Conservation (phyloP, 148 eudicot species). For the Mesembryanthemum crystallinum region DNA sequence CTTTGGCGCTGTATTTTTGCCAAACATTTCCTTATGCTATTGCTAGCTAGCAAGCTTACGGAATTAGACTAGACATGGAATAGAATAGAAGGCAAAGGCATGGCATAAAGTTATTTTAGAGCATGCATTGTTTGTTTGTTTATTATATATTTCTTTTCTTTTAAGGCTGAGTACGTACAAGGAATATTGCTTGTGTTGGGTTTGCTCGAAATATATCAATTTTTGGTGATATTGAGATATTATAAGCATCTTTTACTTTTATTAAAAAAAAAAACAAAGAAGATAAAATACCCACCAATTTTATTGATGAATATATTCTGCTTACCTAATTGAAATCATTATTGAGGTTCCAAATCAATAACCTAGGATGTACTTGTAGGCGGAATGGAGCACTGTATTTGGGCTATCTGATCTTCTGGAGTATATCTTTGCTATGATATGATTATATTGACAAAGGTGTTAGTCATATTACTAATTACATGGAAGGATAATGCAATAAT, state of each 20-base stretch:
- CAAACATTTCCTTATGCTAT: slow-evolving; percentile 7
- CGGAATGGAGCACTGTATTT: background rate
- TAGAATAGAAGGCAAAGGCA: background rate
- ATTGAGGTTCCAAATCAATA: background rate
- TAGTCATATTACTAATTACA: no score
- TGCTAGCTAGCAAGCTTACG: background rate
- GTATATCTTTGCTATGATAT: no score
- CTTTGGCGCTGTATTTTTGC: background rate
- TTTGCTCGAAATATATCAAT: background rate
- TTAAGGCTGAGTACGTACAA: background rate
- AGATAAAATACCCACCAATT: slow-evolving; percentile 24
- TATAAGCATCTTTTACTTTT: slow-evolving; percentile 28
- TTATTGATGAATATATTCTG: slow-evolving; percentile 33
- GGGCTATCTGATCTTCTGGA: no score
- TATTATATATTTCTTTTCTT: no score
- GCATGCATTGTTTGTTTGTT: background rate
- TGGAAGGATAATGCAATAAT: no score
- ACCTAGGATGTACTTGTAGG: background rate
- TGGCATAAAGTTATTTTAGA: background rate
- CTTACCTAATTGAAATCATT: background rate
- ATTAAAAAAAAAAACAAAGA: no score
- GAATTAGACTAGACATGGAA: background rate
- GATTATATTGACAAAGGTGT: no score
- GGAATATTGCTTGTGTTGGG: background rate
- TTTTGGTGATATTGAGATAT: background rate